Evolutionary conservation across 2,329 filamentous ascomycete species (phyloP), one percentile per base, ranked within the genome.

Genomic region (Fusarium pilosicola): DNA sequence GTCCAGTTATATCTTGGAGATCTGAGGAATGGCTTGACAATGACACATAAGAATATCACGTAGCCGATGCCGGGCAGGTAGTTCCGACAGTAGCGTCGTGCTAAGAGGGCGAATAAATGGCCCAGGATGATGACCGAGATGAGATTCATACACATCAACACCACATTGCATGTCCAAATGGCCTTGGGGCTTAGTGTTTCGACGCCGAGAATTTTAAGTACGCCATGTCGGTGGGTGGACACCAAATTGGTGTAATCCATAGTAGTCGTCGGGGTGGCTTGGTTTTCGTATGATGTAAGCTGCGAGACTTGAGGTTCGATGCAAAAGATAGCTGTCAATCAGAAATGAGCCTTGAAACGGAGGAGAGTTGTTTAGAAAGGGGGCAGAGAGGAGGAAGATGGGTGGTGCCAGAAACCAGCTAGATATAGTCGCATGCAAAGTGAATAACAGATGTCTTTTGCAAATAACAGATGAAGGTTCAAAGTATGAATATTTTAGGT

Each of bases 381-480:
- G 10, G 17, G 24, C 24, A 12, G n/a, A 20, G 8, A 22, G 17
- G 17, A 20, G 24, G 7, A 26, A 14, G 13, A 15, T 12, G 9
- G 17, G 20, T 18, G 42, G 14, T 22, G 26, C 18, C 9, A 8
- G 6, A 6, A 6, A 28, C 13, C 10, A 30, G 9, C 45, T 11
- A 30, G n/a, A 28, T 30, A 30, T 30, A 48, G 26, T 30, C 20
- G 2, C 6, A 7, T 6, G 2, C 2, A 48, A n/a, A 22, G 26
- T 12, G 3, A n/a, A 30, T n/a, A 12, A 12, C 1, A n/a, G 4
- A 30, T 30, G 1, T 0, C 26, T 48, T 5, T 20, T 6, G 20
- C 0, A 30, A 14, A 17, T 7, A 30, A 12, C 14, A 1, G 20
- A 11, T 17, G 14, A 4, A 12, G 0, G 26, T 9, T 18, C 24